Evolutionary conservation across 768 basidiomycete genomes (phyloP).

Genomic region (Panus rudis): DNA sequence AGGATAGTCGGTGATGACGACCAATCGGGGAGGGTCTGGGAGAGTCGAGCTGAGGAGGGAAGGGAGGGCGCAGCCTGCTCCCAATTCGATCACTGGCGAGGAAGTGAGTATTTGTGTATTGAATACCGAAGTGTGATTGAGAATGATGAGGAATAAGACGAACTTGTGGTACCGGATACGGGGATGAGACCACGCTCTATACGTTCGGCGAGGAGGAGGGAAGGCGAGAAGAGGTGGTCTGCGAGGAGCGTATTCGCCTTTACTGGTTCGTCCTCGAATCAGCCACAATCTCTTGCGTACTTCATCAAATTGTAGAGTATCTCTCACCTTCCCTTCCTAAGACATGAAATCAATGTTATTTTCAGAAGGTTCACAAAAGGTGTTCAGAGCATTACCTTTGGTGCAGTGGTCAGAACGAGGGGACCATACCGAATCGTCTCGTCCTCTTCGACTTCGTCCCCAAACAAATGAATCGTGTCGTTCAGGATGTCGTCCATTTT

Average conservation of each 20-base stretch:
- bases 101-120: neutral
- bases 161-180: constrained; percentile 36
- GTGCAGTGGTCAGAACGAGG: constrained; percentile 45
- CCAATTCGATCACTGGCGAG: constrained; percentile 58
- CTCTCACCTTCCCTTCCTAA: constrained; percentile 57
- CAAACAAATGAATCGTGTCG: constrained; percentile 47
- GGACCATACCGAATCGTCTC: constrained; percentile 46
- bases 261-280: neutral
- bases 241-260: constrained; percentile 67
- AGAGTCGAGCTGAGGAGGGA: constrained; percentile 50
- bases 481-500: constrained; percentile 44
- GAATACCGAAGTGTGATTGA: neutral
- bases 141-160: constrained; percentile 9
- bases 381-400: constrained; percentile 37
- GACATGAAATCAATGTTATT: neutral
- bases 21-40: constrained; percentile 37
- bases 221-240: constrained; percentile 68
- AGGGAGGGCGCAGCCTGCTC: constrained; percentile 62
- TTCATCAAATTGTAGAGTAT: neutral
- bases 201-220: constrained; percentile 56
- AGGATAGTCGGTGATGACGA: constrained; percentile 66
- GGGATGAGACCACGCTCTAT: constrained; percentile 51
- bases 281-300: neutral
- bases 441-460: constrained; percentile 36
- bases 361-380: constrained; percentile 1